These are phyloP conservation scores for Sambucus nigra DNA, from an alignment of 129 eudicot species.

Conservation along the genomic window DNA sequence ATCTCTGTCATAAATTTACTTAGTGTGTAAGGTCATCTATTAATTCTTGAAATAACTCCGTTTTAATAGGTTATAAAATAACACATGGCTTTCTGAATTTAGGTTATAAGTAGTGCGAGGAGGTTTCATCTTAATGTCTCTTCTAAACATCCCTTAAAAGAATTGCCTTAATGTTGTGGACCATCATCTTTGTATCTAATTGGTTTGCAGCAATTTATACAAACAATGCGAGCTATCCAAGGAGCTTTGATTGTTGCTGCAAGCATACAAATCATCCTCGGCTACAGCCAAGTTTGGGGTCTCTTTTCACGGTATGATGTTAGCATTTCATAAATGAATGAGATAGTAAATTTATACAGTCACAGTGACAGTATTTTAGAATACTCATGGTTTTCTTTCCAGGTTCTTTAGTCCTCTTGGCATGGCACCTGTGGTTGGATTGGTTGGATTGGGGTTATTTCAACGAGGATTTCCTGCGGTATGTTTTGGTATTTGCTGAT, in stretches of 20 bases:
- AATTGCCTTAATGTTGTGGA: no score
- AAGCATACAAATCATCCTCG: constrained; percentile 77
- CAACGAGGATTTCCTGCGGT: constrained; percentile 90
- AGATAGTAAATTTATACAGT: not conserved
- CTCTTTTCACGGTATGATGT: constrained; percentile 75
- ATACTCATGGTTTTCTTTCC: constrained; percentile 6
- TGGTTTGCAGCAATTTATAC: constrained; percentile 75
- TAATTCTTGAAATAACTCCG: not conserved
- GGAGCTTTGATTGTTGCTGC: constrained; percentile 92
- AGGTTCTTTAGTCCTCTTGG: constrained; percentile 99
- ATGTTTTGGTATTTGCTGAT: constrained; percentile 14
- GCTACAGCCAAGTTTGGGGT: constrained; percentile 99
- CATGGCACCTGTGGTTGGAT: constrained; percentile 98
- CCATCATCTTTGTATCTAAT: not conserved
- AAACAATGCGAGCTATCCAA: constrained; percentile 98
- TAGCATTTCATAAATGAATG: not conserved
- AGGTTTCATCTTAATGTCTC: no score
- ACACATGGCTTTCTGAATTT: no score
- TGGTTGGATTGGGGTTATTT: constrained; percentile 90
- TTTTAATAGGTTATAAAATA: no score
- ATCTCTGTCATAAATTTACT: no score
- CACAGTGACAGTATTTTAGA: not conserved
- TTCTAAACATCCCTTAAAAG: no score
- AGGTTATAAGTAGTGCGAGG: no score
- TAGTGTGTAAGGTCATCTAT: no score